Conservation (phyloP, 805 yeast genomes). For the Metschnikowia lunata region DNA sequence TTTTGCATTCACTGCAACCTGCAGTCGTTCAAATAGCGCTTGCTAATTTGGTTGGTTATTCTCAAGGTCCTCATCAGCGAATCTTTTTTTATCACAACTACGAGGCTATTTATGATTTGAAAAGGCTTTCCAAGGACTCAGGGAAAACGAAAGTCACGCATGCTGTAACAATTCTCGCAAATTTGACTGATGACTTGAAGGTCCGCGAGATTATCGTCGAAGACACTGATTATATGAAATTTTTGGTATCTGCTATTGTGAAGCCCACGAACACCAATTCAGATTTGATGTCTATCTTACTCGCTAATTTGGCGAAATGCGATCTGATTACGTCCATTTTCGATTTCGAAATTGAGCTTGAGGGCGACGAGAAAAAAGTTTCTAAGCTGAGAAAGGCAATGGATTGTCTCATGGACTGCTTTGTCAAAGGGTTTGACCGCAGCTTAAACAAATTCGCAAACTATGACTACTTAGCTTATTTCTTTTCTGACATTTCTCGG, state of each 20-base stretch:
- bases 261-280: slow-evolving; percentile 61
- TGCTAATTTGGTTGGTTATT: slow-evolving; percentile 76
- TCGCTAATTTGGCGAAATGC: slow-evolving; percentile 81
- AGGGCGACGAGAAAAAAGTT: slow-evolving; percentile 37
- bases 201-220: slow-evolving; percentile 63
- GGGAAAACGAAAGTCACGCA: slow-evolving; percentile 56
- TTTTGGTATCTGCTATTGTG: slow-evolving; percentile 46
- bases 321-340: slow-evolving; percentile 57
- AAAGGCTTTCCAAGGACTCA: slow-evolving; percentile 49
- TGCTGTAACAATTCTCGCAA: slow-evolving; percentile 75
- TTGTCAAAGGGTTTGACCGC: slow-evolving; percentile 78
- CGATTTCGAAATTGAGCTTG: slow-evolving; percentile 27
- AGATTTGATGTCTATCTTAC: slow-evolving; percentile 76
- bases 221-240: slow-evolving; percentile 54
- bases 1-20: slow-evolving; percentile 76
- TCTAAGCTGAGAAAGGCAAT: slow-evolving; percentile 58
- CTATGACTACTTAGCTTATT: slow-evolving; percentile 79
- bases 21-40: slow-evolving; percentile 80
- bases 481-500: slow-evolving; percentile 87
- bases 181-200: slow-evolving; percentile 66
- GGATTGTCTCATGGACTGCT: slow-evolving; percentile 84
- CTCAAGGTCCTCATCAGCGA: slow-evolving; percentile 62
- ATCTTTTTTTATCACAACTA: slow-evolving; percentile 68
- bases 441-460: slow-evolving; percentile 66
- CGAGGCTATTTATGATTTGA: slow-evolving; percentile 70